Conservation (phyloP, 2,329 filamentous ascomycete genomes). For the Scedosporium apiospermum region DNA sequence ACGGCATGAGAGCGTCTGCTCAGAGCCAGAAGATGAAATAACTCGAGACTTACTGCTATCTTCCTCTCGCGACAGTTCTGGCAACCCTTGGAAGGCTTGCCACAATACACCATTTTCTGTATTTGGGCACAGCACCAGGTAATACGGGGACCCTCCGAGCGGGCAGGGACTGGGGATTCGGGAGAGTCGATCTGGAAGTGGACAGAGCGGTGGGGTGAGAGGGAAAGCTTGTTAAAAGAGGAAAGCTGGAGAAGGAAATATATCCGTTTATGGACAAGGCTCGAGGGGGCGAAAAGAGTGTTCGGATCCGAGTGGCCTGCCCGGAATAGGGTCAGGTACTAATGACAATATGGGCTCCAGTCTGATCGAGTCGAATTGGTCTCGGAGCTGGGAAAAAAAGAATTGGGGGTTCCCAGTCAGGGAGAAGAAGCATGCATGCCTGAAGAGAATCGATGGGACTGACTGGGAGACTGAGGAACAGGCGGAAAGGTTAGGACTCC, state of each 20-base stretch:
- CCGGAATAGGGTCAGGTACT: neutral
- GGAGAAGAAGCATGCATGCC: neutral
- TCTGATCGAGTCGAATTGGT: neutral
- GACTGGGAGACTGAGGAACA: neutral
- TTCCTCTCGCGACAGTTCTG: slow-evolving; percentile 46
- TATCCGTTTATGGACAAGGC: neutral
- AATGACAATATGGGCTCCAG: neutral
- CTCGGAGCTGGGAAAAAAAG: neutral
- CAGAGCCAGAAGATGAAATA: neutral
- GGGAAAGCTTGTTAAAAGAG: neutral
- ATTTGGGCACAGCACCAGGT: neutral
- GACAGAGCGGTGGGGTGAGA: neutral
- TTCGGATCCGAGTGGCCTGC: neutral
- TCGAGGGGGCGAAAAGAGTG: neutral
- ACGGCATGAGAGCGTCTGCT: neutral
- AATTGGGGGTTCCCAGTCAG: neutral
- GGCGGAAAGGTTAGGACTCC: neutral
- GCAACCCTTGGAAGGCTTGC: slow-evolving; percentile 47
- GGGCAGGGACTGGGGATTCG: neutral
- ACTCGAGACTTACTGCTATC: slow-evolving; percentile 36
- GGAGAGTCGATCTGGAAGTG: neutral
- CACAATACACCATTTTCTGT: slow-evolving; percentile 45
- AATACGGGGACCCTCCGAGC: neutral
- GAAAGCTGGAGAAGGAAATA: neutral
- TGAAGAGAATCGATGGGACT: neutral